Percentiles rank a stretch among this genome's conserved stretches.
These are phyloP conservation scores for Penicillium robsamsonii DNA, from an alignment of 495 filamentous ascomycete genomes.

Conservation along the genomic window DNA sequence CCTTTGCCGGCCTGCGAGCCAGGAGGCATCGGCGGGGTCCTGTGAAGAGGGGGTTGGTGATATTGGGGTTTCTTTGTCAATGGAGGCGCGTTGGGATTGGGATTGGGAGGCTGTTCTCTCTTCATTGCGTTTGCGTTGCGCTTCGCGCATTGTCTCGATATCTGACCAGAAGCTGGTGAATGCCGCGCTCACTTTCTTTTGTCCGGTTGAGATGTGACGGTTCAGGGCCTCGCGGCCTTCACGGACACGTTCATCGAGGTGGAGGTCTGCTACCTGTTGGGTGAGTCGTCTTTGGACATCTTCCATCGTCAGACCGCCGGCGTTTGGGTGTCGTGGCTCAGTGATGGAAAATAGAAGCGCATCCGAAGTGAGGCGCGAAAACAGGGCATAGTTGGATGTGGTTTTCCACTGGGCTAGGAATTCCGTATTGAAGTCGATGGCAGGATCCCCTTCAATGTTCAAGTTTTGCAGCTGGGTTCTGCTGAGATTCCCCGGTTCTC, in stretches of 20 bases:
- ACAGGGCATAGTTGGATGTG: constrained; percentile 87
- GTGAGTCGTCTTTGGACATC: constrained; percentile 88
- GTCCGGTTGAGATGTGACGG: constrained; percentile 75
- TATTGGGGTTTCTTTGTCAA: constrained; percentile 30
- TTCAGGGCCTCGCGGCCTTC: constrained; percentile 74
- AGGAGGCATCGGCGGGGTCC: constrained; percentile 20
- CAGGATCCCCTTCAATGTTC: constrained; percentile 76
- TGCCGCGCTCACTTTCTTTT: constrained; percentile 77
- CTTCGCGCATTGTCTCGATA: constrained; percentile 81
- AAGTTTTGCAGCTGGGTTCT: constrained; percentile 38
- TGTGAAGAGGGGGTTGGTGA: constrained; percentile 24
- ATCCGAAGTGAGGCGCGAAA: constrained; percentile 71
- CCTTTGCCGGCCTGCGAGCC: constrained; percentile 35
- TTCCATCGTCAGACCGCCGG: constrained; percentile 91
- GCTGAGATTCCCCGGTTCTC: constrained; percentile 31
- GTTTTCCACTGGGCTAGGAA: constrained; percentile 72
- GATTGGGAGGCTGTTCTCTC: constrained; percentile 41
- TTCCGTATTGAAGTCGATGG: constrained; percentile 73
- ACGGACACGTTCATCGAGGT: constrained; percentile 80
- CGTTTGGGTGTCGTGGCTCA: constrained; percentile 87
- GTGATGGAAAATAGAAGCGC: constrained; percentile 91
- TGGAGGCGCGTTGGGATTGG: constrained; percentile 36
- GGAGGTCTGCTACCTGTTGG: constrained; percentile 83
- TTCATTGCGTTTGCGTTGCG: constrained; percentile 68
- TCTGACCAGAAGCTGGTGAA: constrained; percentile 87